Conservation (phyloP, 192 early-diverging fungal species). For the Entophlyctis luteolus region DNA sequence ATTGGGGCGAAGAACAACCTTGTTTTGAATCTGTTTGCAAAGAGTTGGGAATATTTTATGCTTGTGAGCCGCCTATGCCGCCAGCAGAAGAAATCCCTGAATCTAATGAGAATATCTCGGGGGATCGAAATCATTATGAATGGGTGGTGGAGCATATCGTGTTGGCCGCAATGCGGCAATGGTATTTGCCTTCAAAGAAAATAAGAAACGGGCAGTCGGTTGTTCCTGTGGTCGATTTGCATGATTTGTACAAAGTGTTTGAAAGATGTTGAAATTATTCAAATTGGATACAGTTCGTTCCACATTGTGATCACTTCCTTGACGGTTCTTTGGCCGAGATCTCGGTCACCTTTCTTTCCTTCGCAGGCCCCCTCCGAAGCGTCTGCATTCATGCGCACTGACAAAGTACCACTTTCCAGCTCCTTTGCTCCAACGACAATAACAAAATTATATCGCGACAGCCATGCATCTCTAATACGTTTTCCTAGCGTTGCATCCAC, state of each 20-base stretch:
- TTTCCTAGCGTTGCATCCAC: constrained; percentile 71
- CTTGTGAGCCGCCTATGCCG: constrained; percentile 37
- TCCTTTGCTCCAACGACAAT: constrained; percentile 85
- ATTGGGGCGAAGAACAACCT: constrained; percentile 79
- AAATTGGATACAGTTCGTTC: constrained; percentile 14
- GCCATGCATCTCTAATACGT: constrained; percentile 74
- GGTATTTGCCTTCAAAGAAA: constrained; percentile 64
- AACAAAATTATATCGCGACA: constrained; percentile 81
- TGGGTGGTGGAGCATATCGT: constrained; percentile 73
- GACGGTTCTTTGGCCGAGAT: constrained; percentile 11
- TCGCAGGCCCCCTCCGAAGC: neutral
- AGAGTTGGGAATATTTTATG: constrained; percentile 66
- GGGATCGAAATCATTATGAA: constrained; percentile 37
- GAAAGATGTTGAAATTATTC: constrained; percentile 79
- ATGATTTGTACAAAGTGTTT: constrained; percentile 92
- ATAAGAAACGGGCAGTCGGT: constrained; percentile 60
- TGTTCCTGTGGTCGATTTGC: constrained; percentile 74
- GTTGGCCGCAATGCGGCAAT: constrained; percentile 73
- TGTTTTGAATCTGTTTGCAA: constrained; percentile 75
- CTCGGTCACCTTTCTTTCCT: neutral
- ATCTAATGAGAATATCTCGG: neutral
- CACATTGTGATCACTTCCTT: constrained; percentile 9
- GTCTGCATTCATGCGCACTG: constrained; percentile 53
- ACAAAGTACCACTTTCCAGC: constrained; percentile 60
- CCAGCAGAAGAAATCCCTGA: neutral